phyloP scores from a whole-genome alignment of 176 grass and related monocot species.

The Typha latifolia region DNA sequence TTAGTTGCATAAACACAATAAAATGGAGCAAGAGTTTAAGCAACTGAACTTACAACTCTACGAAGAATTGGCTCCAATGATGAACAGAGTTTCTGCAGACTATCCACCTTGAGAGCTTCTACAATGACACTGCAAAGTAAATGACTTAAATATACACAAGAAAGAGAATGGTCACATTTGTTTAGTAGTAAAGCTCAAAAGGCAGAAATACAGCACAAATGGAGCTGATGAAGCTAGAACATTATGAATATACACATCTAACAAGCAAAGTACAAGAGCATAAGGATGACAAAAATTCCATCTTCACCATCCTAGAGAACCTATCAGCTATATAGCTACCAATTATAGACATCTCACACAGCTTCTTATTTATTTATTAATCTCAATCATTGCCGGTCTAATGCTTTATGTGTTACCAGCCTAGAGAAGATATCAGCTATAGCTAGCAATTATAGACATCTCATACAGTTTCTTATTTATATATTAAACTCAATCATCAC shows the following conservation, averaged over 20 bases:
- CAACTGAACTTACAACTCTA: slow-evolving; percentile 72
- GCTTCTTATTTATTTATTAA: no score
- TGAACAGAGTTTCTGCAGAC: slow-evolving; percentile 93
- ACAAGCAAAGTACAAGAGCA: neutral
- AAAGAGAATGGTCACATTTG: neutral
- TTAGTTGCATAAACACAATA: no score
- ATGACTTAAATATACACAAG: neutral
- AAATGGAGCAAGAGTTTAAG: neutral
- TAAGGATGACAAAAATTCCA: no score
- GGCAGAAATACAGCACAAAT: neutral
- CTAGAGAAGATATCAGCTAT: no score
- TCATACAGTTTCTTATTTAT: no score
- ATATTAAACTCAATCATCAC: no score
- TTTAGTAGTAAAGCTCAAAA: slow-evolving; percentile 2
- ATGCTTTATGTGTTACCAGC: no score
- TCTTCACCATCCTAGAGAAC: no score
- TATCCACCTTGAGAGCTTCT: slow-evolving; percentile 92
- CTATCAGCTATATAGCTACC: no score
- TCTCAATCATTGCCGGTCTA: no score
- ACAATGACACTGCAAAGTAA: slow-evolving; percentile 72
- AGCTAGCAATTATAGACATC: no score
- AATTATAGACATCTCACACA: no score
- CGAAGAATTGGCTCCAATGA: slow-evolving; percentile 92
- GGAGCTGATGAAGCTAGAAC: neutral
- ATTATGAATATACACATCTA: neutral